A percentile compares a stretch with the other conserved stretches of the same genome.
Conservation (phyloP, 768 basidiomycete genomes). For the Candolleomyces eurysporus region DNA sequence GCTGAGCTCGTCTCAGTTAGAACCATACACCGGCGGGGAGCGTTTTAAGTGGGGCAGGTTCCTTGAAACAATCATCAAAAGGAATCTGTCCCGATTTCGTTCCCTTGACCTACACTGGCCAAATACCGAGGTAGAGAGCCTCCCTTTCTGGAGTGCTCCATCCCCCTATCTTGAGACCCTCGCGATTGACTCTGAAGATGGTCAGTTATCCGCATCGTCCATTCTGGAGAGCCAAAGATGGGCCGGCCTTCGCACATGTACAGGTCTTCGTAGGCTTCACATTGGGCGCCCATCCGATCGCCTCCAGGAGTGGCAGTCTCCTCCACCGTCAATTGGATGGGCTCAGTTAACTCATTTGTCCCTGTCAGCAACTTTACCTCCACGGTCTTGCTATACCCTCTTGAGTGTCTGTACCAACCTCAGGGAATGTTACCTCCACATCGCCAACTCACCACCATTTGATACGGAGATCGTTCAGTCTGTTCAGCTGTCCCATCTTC, state of each 20-base stretch:
- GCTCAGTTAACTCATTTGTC: neutral
- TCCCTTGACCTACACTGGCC: neutral
- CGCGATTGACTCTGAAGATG: neutral
- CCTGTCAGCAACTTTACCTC: neutral
- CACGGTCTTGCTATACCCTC: neutral
- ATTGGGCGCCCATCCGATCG: neutral
- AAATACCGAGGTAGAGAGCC: neutral
- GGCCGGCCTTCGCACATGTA: neutral
- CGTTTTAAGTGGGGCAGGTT: neutral
- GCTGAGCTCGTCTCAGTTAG: neutral
- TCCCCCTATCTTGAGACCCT: neutral
- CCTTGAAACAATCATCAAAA: neutral
- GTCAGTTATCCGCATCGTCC: neutral
- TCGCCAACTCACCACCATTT: too few relatives aligned
- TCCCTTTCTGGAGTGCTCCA: neutral
- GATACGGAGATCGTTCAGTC: neutral
- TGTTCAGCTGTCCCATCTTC: neutral
- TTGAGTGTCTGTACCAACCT: neutral
- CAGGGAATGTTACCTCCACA: neutral
- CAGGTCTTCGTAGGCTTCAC: neutral
- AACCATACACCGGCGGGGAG: neutral
- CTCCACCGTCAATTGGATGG: neutral
- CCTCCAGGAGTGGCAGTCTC: neutral
- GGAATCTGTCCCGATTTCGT: neutral
- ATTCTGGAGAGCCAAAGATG: neutral